Evolutionary conservation across 306 rosid genomes (phyloP).

Genomic region (Fragaria ananassa): DNA sequence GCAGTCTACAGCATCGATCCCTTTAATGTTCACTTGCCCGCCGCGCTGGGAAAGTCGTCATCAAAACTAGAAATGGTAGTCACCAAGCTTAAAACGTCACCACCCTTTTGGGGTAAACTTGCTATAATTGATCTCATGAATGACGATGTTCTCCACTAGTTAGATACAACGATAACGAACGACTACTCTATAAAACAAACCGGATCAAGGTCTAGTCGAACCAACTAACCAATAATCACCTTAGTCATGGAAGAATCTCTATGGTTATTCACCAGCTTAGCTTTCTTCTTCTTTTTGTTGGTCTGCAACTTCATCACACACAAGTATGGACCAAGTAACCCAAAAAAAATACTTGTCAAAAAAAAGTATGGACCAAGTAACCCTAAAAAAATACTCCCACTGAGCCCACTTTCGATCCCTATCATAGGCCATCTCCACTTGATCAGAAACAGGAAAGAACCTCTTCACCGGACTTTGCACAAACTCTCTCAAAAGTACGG

Average conservation of each 20-base stretch:
- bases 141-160: background rate
- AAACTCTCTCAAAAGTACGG: constrained; percentile 29
- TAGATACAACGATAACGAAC: background rate
- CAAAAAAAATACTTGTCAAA: background rate
- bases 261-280: background rate
- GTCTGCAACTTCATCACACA: background rate
- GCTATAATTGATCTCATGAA: background rate
- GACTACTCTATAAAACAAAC: background rate
- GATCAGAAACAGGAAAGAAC: constrained; percentile 23
- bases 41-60: background rate
- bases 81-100: background rate
- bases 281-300: constrained; percentile 16
- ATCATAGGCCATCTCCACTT: constrained; percentile 49
- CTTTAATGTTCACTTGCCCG: background rate
- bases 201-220: background rate
- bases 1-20: background rate
- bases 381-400: constrained; percentile 24
- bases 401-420: constrained; percentile 43
- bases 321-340: background rate
- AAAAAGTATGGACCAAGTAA: background rate
- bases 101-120: background rate
- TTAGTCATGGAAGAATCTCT: background rate
- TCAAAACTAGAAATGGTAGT: background rate
- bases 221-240: background rate
- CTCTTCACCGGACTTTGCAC: constrained; percentile 25